Conservation (phyloP, 345 rosid genomes). For the Eucalyptus regnans region DNA sequence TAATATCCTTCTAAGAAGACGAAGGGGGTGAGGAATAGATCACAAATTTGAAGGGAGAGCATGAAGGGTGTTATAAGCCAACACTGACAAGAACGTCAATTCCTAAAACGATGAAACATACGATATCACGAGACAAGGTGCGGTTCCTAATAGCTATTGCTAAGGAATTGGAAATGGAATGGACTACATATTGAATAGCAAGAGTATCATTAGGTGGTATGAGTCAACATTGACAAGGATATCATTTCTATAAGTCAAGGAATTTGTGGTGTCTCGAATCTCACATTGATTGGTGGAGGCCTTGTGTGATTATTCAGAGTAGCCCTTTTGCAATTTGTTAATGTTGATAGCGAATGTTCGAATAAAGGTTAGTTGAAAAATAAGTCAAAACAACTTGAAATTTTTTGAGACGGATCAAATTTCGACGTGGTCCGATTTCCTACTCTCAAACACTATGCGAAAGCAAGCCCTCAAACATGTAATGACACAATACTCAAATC, state of each 20-base stretch:
- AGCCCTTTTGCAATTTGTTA: too few relatives aligned
- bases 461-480: neutral
- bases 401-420: neutral
- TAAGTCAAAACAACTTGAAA: neutral
- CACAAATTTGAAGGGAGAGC: too few relatives aligned
- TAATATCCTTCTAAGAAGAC: neutral
- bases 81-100: neutral
- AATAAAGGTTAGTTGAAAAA: neutral
- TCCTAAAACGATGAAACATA: neutral
- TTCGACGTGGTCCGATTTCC: neutral
- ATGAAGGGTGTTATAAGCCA: neutral
- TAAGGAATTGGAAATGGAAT: neutral
- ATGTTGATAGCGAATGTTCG: rapidly evolving
- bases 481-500: neutral
- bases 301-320: too few relatives aligned
- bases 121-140: neutral
- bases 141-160: neutral
- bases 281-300: too few relatives aligned
- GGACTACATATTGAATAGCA: neutral
- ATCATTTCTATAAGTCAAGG: neutral
- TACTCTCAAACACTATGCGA: neutral
- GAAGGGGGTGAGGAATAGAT: neutral
- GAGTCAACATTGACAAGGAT: neutral
- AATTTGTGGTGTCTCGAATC: rapidly evolving
- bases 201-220: rapidly evolving